These are phyloP conservation scores for Mycena indigotica DNA, from an alignment of 768 basidiomycete species.

Conservation along the genomic window DNA sequence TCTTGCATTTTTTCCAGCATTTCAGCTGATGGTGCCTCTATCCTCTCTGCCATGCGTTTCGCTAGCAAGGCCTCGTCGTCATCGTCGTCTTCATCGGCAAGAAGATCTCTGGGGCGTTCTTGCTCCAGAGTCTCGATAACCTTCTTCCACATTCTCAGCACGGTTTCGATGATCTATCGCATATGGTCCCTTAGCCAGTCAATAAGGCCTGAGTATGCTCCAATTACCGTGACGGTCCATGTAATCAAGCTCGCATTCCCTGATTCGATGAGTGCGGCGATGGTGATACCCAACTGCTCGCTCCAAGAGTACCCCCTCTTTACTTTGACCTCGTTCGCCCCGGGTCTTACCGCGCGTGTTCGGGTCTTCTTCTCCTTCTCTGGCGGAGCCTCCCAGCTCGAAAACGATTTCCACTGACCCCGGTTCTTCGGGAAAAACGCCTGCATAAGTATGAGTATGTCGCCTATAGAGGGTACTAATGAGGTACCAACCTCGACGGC, in stretches of 20 bases:
- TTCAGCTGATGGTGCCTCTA: slow-evolving; percentile 16
- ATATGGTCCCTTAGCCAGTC: too few species aligned
- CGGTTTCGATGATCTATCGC: slow-evolving; percentile 13
- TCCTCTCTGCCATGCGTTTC: slow-evolving; percentile 18
- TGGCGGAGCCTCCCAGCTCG: slow-evolving; percentile 74
- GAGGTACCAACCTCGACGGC: slow-evolving; percentile 75
- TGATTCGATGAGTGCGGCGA: slow-evolving; percentile 58
- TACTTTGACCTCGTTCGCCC: slow-evolving; percentile 56
- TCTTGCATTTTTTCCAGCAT: slow-evolving; percentile 17
- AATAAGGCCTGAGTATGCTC: too few species aligned
- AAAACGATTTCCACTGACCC: slow-evolving; percentile 83
- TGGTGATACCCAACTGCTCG: slow-evolving; percentile 69
- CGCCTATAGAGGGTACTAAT: too few species aligned
- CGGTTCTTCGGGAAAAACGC: slow-evolving; percentile 90
- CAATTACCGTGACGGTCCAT: slow-evolving; percentile 65
- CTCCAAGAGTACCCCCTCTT: slow-evolving; percentile 69
- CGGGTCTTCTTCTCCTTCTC: slow-evolving; percentile 39
- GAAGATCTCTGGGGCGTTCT: slow-evolving; percentile 1
- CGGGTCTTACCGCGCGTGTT: slow-evolving; percentile 35
- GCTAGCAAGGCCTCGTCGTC: slow-evolving; percentile 14
- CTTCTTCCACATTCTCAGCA: slow-evolving; percentile 11
- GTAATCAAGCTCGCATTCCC: slow-evolving; percentile 54
- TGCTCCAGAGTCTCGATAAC: slow-evolving; percentile 6
- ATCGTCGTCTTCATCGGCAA: slow-evolving; percentile 7
- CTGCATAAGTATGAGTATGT: slow-evolving; percentile 38